These are phyloP conservation scores for Cladorrhinum samala DNA, from an alignment of 495 filamentous ascomycete genomes.

Conservation along the genomic window DNA sequence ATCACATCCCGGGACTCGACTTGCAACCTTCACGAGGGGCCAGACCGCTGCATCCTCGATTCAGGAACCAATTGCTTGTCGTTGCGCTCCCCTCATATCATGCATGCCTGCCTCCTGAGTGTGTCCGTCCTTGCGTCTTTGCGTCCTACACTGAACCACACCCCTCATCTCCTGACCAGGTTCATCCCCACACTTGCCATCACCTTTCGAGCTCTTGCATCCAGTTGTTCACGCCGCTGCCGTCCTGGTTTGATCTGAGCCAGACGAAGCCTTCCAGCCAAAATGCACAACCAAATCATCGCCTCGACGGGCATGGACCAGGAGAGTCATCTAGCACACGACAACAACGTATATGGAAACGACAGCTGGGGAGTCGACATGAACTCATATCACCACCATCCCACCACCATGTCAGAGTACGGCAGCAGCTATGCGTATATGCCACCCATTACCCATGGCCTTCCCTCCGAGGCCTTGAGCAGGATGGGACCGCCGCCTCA, in stretches of 20 bases:
- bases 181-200: constrained; percentile 19
- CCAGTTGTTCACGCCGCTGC: constrained; percentile 23
- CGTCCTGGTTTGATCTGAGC: constrained; percentile 23
- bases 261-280: constrained; percentile 27
- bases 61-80: constrained; percentile 25
- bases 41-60: constrained; percentile 26
- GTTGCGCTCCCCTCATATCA: constrained; percentile 18
- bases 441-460: constrained; percentile 37
- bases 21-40: constrained; percentile 18
- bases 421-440: constrained; percentile 35
- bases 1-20: constrained; percentile 15
- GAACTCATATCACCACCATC: constrained; percentile 35
- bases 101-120: constrained; percentile 25
- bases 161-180: constrained; percentile 19
- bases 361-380: constrained; percentile 41
- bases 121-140: constrained; percentile 13
- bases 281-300: constrained; percentile 47
- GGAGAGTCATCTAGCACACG: constrained; percentile 42
- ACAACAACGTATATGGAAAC: constrained; percentile 32
- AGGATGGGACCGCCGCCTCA: constrained; percentile 40
- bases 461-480: constrained; percentile 41
- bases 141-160: no score
- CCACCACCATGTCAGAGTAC: constrained; percentile 43
- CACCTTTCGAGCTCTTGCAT: constrained; percentile 15
- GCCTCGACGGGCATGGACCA: constrained; percentile 43